A percentile compares a stretch with the other conserved stretches of the same genome.
Evolutionary conservation across 768 basidiomycete genomes (phyloP).

Genomic region (Mycena metata): DNA sequence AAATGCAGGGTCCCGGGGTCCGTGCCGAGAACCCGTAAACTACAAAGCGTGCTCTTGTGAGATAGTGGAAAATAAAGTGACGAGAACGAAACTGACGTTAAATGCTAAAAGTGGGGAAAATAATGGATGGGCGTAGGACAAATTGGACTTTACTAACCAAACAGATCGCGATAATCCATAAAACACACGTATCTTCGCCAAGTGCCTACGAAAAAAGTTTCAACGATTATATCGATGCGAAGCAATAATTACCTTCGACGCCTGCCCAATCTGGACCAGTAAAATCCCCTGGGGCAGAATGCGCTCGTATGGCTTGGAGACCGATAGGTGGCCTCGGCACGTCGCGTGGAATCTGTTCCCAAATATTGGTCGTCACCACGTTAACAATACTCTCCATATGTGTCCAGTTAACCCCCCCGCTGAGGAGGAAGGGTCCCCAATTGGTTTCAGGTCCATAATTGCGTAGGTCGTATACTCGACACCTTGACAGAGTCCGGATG

Average conservation of each 20-base stretch:
- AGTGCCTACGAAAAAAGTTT: conserved; percentile 54
- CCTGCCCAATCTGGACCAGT: conserved; percentile 76
- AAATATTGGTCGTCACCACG: conserved; percentile 66
- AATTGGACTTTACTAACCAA: conserved; percentile 48
- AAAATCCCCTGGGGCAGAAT: conserved; percentile 63
- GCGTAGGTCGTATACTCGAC: conserved; percentile 74
- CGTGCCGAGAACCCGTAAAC: conserved; percentile 53
- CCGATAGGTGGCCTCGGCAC: conserved; percentile 62
- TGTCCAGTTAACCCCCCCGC: conserved; percentile 68
- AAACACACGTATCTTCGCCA: conserved; percentile 84
- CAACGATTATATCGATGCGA: not conserved
- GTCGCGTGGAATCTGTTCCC: conserved; percentile 57
- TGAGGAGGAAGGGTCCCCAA: conserved; percentile 71
- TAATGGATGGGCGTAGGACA: not conserved
- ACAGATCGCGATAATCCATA: conserved; percentile 79
- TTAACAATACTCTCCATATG: conserved; percentile 73
- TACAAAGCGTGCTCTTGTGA: conserved; percentile 33
- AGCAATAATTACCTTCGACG: conserved; percentile 61
- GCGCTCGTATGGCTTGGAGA: conserved; percentile 65
- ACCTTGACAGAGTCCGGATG: conserved; percentile 56
- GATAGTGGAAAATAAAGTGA: conserved; percentile 8
- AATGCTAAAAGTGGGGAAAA: conserved; percentile 53
- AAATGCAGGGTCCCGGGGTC: conserved; percentile 57
- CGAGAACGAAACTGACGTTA: conserved; percentile 54
- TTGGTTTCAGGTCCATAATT: conserved; percentile 64